These are phyloP conservation scores for Beauveria asiatica DNA, from an alignment of 2,329 filamentous ascomycete species.

Conservation along the genomic window DNA sequence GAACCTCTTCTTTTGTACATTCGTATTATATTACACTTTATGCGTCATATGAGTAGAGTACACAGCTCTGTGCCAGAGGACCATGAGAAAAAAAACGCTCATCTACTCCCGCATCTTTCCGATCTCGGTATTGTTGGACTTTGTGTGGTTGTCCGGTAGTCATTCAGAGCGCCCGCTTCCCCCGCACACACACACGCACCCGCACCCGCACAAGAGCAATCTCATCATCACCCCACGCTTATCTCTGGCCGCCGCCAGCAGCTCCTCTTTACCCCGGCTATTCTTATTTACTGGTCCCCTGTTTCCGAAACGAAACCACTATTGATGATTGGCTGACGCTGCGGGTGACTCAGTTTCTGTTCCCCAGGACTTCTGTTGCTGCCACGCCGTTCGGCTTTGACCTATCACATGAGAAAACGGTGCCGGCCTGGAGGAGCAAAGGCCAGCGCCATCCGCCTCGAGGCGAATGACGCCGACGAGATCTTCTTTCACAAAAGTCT, in stretches of 20 bases:
- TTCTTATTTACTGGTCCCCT: conserved; percentile 9
- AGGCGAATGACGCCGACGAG: neutral
- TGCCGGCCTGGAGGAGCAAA: neutral
- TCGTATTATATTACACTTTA: neutral
- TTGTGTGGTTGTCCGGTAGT: neutral
- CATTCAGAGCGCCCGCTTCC: neutral
- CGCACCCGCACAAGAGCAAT: neutral
- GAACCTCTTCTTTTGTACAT: neutral
- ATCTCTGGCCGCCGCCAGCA: neutral
- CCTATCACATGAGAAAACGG: neutral
- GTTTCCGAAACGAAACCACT: neutral
- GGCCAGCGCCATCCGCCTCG: neutral
- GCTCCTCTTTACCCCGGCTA: conserved; percentile 6
- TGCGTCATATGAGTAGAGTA: neutral
- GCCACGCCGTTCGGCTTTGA: neutral
- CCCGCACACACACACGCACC: neutral
- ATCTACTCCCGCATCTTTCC: conserved; percentile 9
- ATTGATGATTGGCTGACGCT: conserved; percentile 1
- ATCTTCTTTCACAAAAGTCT: neutral
- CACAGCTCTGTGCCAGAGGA: neutral
- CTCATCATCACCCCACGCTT: conserved; percentile 8
- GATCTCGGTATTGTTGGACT: conserved; percentile 6
- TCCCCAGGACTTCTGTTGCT: neutral
- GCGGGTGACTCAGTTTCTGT: neutral
- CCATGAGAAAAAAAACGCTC: neutral